Base-by-base conservation (phyloP, 2,329 filamentous ascomycete species). In the Phyllosticta paracitricarpa region DNA sequence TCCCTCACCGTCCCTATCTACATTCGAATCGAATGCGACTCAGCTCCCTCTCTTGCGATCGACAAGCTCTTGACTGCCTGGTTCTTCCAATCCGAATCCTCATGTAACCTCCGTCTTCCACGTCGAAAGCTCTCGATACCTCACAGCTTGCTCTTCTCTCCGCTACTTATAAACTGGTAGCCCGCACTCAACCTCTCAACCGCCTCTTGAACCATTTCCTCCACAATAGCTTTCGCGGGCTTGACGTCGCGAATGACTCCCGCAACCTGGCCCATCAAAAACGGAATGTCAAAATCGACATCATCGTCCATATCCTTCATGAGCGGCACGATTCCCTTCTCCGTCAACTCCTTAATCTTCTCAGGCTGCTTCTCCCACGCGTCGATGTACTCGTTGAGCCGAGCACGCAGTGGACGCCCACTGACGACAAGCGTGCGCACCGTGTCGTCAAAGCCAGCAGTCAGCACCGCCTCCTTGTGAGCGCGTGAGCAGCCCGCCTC, bases 261-360 rank as follows among this genome's bases (percentile, higher is more conserved):
- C 0, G 91, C 89, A 8, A 97, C 92, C 77, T 96, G 91, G 1
- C 93, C 93, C 93, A 97, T 97, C 69, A 97, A 72, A 74, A 93
- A 91, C 12, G 93, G 93, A 61, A 89, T 79, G 70, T 97, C 93
- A 12, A 96, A 78, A 51, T 96, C 91, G 61, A 86, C 87, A 1
- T 88, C 89, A 60, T 91, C 81, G 57, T 96, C 89, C 69, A 96
- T 79, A 71, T 97, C 93, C 70, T 89, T 81, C 75, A 88, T 84
- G 65, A 97, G 79, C 0, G 93, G 93, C 63, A 95, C 87, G 30
- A 96, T 76, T 0, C 93, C 93, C 66, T 81, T 78, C 40, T 87
- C 85, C 35, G 88, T 92, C 71, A 97, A 77, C 73, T 84, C 82
- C 75, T 82, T 85, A 69, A 97, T 89, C 73, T 88, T 85, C 53